phyloP scores from a whole-genome alignment of 2,329 filamentous ascomycete genomes.

The Colletotrichum lupini region DNA sequence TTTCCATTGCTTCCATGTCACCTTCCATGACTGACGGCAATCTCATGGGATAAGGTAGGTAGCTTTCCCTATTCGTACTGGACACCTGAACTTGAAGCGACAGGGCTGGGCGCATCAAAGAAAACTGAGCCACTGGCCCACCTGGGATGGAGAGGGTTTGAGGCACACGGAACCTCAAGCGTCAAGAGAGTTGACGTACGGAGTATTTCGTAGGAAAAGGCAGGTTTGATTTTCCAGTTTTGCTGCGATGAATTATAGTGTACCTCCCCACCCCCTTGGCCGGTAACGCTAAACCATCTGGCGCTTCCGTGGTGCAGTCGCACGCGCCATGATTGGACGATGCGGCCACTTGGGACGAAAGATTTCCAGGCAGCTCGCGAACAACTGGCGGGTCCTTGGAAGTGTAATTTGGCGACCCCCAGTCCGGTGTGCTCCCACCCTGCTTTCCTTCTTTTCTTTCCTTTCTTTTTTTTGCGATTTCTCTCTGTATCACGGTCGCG shows the following conservation, averaged over 20 bases:
- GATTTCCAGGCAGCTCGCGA: constrained; percentile 12
- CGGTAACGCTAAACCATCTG: constrained; percentile 12
- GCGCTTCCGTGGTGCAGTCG: constrained; percentile 2
- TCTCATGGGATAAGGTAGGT: too few relatives aligned
- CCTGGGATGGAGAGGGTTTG: not conserved
- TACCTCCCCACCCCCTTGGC: not conserved
- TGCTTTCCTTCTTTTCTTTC: not conserved
- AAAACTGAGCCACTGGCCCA: not conserved
- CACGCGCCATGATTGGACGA: constrained; percentile 29
- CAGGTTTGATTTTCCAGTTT: not conserved
- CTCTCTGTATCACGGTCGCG: not conserved
- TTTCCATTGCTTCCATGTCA: not conserved
- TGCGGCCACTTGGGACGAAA: constrained; percentile 15
- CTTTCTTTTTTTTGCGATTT: not conserved
- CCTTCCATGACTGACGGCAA: not conserved
- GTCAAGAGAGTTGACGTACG: not conserved
- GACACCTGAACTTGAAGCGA: not conserved
- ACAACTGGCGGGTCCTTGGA: constrained; percentile 15
- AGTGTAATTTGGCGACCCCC: constrained; percentile 23
- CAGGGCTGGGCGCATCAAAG: not conserved
- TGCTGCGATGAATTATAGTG: not conserved
- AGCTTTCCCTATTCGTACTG: not conserved
- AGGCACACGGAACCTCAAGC: not conserved
- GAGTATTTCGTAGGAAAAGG: not conserved
- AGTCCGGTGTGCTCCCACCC: not conserved